These are phyloP conservation scores for Phytophthora hibernalis DNA, from an alignment of 352 stramenopile genomes.

Conservation along the genomic window DNA sequence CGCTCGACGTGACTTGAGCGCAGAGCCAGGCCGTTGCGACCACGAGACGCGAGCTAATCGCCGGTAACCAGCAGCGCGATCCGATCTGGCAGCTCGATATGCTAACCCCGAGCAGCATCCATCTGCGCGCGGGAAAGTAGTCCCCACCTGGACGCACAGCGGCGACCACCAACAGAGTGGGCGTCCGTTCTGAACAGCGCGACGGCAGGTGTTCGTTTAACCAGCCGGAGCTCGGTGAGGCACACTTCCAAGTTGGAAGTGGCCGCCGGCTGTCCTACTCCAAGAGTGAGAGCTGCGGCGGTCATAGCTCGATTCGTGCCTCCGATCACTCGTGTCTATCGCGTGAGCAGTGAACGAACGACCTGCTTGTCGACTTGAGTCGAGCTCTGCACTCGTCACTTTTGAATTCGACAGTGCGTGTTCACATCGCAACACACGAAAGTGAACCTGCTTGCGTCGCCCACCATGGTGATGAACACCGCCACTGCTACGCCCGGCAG, in stretches of 20 bases:
- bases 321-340: slow-evolving; percentile 28
- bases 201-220: slow-evolving; percentile 14
- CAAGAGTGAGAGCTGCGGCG: neutral
- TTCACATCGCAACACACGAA: neutral
- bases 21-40: slow-evolving; percentile 16
- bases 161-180: neutral
- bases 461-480: neutral
- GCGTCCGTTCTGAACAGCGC: neutral
- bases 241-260: slow-evolving; percentile 22
- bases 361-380: too few relatives aligned
- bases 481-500: slow-evolving; percentile 7
- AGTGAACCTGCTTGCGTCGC: neutral
- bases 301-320: slow-evolving; percentile 24
- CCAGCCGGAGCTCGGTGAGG: slow-evolving; percentile 3
- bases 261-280: slow-evolving; percentile 4
- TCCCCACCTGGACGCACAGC: neutral
- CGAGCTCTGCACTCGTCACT: slow-evolving; percentile 8
- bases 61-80: too few relatives aligned
- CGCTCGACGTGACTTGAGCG: slow-evolving; percentile 26
- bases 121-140: slow-evolving; percentile 6
- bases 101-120: neutral
- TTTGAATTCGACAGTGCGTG: slow-evolving; percentile 30
- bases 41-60: too few relatives aligned
- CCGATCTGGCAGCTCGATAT: neutral
- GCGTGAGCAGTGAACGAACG: slow-evolving; percentile 2